Base-by-base conservation (phyloP, 2,329 filamentous ascomycete genomes). In the Gaeumannomyces sp. region DNA sequence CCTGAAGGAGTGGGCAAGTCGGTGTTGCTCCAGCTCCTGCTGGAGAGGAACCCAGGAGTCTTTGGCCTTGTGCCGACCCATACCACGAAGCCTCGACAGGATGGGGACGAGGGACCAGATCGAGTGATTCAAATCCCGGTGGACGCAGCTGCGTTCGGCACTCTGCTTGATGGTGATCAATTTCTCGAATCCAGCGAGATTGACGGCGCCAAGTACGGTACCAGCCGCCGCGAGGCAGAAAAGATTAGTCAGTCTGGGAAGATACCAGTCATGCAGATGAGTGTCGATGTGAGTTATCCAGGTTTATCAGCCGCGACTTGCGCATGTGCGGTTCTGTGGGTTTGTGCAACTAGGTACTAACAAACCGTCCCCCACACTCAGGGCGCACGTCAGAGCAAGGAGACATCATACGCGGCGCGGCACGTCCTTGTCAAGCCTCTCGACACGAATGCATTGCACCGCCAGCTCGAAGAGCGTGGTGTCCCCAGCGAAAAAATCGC, bases 1-100 rank as follows among this genome's bases (percentile, higher is more conserved):
- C 85, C 87, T 6, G 80, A 79, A 7, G 84, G 84, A 64, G 79
- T 82, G 11, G 87, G 86, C 59, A 90, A 89, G 73, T 84, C 85
- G 22, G 85, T 84, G 1, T 77, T 93, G 59, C 77, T 89, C 64
- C 83, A 82, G 65, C 82, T 83, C 68, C 81, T 95, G 22, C 77
- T 89, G 68, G 83, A 86, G 33, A 82, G 84, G 64, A 85, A 87
- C 72, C 85, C 85, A 8, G 83, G 85, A 63, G 85, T 86, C 27
- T 92, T 94, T 70, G 87, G 83, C 27, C 77, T 76, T 61, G 83
- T 86, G 13, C 74, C 81, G 19, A 79, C 78, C 16, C 83, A 88
- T 70, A 85, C 85, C 3, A 86, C 83, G 4, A 78, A 84, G 22
- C 73, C 76, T 31, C 76, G 81, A 3, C 71, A 71, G 11, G 80